Conservation (phyloP, 495 filamentous ascomycete genomes). For the Xylaria longipes region DNA sequence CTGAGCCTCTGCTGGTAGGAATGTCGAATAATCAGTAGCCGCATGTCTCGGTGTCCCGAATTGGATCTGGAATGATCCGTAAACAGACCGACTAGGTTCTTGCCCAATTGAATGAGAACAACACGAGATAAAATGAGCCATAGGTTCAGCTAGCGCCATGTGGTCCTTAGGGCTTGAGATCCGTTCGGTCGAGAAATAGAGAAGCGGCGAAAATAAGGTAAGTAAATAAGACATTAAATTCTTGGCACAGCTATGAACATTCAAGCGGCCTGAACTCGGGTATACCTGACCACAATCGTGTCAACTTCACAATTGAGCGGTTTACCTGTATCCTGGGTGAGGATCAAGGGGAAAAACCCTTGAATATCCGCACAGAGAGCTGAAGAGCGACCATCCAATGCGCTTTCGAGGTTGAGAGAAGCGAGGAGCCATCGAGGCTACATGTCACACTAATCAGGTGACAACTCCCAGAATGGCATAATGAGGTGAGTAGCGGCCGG, state of each 20-base stretch:
- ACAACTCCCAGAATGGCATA: neutral
- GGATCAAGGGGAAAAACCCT: neutral
- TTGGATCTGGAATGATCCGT: neutral
- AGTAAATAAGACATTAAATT: neutral
- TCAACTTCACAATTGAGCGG: neutral
- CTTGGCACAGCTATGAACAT: neutral
- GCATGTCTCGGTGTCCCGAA: neutral
- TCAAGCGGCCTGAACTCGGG: neutral
- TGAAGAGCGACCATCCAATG: neutral
- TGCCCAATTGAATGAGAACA: neutral
- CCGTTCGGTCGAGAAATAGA: neutral
- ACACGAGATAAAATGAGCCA: neutral
- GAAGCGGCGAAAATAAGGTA: neutral
- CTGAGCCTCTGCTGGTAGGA: neutral
- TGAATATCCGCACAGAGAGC: neutral
- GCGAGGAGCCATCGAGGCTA: neutral
- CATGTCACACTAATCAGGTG: slow-evolving; percentile 6
- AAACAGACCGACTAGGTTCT: neutral
- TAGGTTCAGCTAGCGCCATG: slow-evolving; percentile 7
- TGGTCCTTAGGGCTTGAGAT: slow-evolving; percentile 1
- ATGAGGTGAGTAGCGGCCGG: neutral
- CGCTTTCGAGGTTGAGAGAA: slow-evolving; percentile 3
- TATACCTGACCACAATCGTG: neutral
- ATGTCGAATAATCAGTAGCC: neutral
- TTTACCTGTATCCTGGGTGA: neutral